Evolutionary conservation across 352 stramenopile species (phyloP), one percentile per base, ranked within the genome.

Genomic region (Pythium periplocum): DNA sequence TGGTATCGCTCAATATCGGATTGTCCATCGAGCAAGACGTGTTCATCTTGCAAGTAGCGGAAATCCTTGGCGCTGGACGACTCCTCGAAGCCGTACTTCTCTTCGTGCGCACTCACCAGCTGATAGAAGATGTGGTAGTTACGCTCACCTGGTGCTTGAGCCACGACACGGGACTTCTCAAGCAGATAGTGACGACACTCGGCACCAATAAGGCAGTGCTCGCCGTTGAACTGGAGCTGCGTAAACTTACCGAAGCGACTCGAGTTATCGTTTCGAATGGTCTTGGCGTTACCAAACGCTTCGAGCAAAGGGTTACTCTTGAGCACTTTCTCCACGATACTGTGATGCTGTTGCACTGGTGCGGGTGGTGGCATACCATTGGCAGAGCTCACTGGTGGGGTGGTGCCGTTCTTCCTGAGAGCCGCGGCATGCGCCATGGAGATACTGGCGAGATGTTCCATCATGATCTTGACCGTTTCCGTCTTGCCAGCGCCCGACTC

Each of bases 121-220:
- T 98, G 88, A 74, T 99, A 99, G 67, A 99, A 99, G 30, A 99
- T 97, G 71, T 99, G 96, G 81, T 98, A 99, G 66, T 99, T 99
- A 36, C 97, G 78, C 68, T 99, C 97, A 1, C 90, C 83, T 0
- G 66, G 32, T 2, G 79, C 76, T 58, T 98, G 95, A 17, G 77
- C 69, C 4, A 98, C 76, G 4, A 99, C 84, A 11, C 96, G 90
- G 1, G 95, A 96, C 66, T 99, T 99, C 66, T 99, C 96, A 2
- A 99, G 75, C 45, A 99, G 70, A 69, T 99, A 99, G 43, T 97
- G 80, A 9, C 83, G 78, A 57, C 84, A 95, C 54, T 88, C 85
- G 8, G 89, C 90, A 34, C 90, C 91, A 9, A 96, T 66, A n/a
- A 98, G 72, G 52, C 75, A 85, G 38, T 86, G 80, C 43, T 95